Base-by-base conservation (phyloP, 2,329 filamentous ascomycete genomes). In the Fusarium hainanense region DNA sequence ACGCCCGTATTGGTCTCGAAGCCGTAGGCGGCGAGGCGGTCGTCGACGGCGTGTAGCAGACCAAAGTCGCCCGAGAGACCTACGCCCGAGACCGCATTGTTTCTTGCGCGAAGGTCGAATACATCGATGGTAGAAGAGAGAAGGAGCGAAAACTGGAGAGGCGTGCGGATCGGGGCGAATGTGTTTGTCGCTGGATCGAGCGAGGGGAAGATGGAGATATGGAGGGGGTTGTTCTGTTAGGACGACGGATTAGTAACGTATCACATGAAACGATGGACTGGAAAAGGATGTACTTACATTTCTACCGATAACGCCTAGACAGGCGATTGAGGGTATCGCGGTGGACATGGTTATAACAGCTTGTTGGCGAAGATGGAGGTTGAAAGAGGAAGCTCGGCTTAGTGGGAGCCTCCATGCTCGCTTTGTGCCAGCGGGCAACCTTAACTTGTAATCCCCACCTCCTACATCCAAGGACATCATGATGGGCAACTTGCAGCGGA, bases 1-100 rank as follows among this genome's bases (percentile, higher is more conserved):
- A 97, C 89, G 42, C 94, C 94, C 27, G 96, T 98, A 81, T 97
- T 98, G 59, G 96, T 98, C 80, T 98, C 88, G 89, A 93, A 98
- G 75, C 96, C 96, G 83, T 98, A 99, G 72, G 94, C 92, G 37
- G 94, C 94, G 48, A 98, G 87, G 27, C 94, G 89, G 82, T 99
- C 95, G 82, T 98, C 96, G 63, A 98, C 87, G 63, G 94, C 94
- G 82, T 98, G 95, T 52, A 99, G 87, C 14, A 98, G 88, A 30
- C 96, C 95, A 71, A 96, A 91, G 79, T 98, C 95, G 74, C 96
- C 94, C 52, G 93, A 92, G 44, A 89, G 80, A 11, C 84, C 83
- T 27, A 81, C 79, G 46, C 79, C 80, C 21, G 78, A 75, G 56
- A 81, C 79, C 23, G 87, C 88, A 75, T 92, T 91, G 75, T 89